Conservation (phyloP, 768 basidiomycete genomes). For the Filobasidium floriforme region DNA sequence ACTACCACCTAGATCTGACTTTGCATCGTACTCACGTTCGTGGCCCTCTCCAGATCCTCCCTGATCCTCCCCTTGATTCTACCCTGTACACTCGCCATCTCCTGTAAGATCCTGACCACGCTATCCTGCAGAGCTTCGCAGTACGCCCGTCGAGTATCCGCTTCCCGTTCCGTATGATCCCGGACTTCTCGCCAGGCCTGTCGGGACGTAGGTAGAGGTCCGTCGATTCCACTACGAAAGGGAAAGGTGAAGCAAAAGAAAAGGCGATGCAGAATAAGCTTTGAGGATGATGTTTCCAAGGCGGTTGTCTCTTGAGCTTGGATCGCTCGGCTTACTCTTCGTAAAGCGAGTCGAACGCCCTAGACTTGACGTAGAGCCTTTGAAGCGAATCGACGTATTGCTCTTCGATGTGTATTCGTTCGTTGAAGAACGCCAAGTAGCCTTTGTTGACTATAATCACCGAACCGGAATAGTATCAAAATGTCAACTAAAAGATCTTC, state of each 20-base stretch:
- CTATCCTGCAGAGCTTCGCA: slow-evolving; percentile 62
- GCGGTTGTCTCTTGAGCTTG: too few relatives aligned
- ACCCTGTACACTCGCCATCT: slow-evolving; percentile 78
- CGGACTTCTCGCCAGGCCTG: slow-evolving; percentile 75
- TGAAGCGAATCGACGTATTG: slow-evolving; percentile 67
- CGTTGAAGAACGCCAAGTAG: slow-evolving; percentile 75
- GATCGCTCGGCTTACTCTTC: slow-evolving; percentile 51
- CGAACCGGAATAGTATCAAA: slow-evolving; percentile 54
- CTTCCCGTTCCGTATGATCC: slow-evolving; percentile 80
- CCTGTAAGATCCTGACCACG: slow-evolving; percentile 62
- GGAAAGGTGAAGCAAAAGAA: not conserved
- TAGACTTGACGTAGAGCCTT: slow-evolving; percentile 64
- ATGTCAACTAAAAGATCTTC: not conserved
- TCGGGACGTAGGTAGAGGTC: slow-evolving; percentile 51
- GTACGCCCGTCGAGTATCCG: slow-evolving; percentile 73
- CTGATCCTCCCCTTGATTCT: slow-evolving; percentile 85
- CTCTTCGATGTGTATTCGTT: slow-evolving; percentile 75
- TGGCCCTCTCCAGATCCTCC: slow-evolving; percentile 77
- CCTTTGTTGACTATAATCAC: slow-evolving; percentile 61
- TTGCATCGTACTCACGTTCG: slow-evolving; percentile 31
- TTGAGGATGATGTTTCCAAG: too few relatives aligned
- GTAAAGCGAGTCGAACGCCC: slow-evolving; percentile 65
- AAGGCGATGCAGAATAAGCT: too few relatives aligned
- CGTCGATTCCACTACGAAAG: slow-evolving; percentile 51
- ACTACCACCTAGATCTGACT: not conserved